Evolutionary conservation across 306 rosid species (phyloP).

Genomic region (Morella rubra): DNA sequence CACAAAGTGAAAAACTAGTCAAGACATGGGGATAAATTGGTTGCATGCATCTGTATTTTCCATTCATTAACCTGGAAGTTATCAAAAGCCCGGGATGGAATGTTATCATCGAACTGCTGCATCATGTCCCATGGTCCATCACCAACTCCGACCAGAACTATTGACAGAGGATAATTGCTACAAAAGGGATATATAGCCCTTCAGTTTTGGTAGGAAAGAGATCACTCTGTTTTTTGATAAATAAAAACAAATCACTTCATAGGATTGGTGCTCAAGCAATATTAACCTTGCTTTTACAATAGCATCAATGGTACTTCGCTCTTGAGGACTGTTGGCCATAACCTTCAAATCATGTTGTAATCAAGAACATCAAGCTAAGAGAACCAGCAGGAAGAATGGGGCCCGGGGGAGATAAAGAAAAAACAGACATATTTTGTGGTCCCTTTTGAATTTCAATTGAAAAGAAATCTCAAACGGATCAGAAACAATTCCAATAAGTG

Average conservation of each 20-base stretch:
- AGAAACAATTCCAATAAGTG: not conserved
- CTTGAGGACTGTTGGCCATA: conserved; percentile 24
- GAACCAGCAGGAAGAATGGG: not conserved
- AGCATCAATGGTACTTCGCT: conserved; percentile 27
- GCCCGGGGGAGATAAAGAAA: not conserved
- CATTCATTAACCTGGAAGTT: conserved; percentile 30
- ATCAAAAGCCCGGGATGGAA: conserved; percentile 30
- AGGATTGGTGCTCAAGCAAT: not conserved
- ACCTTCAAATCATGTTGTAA: conserved; percentile 8
- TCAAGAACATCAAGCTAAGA: not conserved
- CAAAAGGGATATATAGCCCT: conserved; percentile 11
- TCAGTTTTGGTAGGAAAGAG: not conserved
- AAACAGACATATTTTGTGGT: not conserved
- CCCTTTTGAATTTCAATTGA: not conserved
- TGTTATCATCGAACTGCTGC: conserved; percentile 24
- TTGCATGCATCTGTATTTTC: not conserved
- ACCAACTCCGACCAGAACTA: conserved; percentile 40
- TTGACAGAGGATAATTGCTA: conserved; percentile 35
- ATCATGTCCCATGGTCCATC: conserved; percentile 46
- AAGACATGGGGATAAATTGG: not conserved
- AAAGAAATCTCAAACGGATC: not conserved
- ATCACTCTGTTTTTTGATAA: not conserved
- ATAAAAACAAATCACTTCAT: not conserved
- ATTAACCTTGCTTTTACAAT: conserved; percentile 33
- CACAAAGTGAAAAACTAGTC: not conserved